Evolutionary conservation across 2,329 filamentous ascomycete genomes (phyloP), one percentile per base, ranked within the genome.

Genomic region (Aspergillus viridinutans): DNA sequence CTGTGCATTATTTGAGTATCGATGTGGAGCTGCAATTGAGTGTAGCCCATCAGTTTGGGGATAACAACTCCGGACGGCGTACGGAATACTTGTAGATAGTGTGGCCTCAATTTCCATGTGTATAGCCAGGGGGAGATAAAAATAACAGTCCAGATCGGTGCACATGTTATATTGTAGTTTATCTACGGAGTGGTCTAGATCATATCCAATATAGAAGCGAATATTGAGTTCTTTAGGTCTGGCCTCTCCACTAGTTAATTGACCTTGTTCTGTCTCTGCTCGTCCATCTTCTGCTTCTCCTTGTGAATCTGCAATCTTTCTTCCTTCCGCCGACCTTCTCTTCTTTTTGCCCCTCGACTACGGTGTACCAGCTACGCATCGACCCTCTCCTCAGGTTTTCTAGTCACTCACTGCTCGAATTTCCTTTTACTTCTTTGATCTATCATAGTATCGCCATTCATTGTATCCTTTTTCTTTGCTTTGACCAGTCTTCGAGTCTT

Each of bases 381-480:
- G n/a, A 14, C 21, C 23, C 12, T 47, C 20, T 47, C 21, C 21
- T 26, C 12, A 14, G 21, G 20, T 50, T 47, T 17, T 49, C 40
- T 42, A 38, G 48, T 51, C 51, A 40, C 17, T 21, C 42, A 49
- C 48, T 47, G 43, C 32, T 7, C 10, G 51, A 51, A 21, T 48
- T 28, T 47, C n/a, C 47, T 26, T 17, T 28, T 5, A 21, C 3
- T 32, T 49, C n/a, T 26, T 53, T 21, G 14, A 14, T 17, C 40
- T 28, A 20, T 29, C 40, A 43, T 43, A 43, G 8, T 3, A 20
- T 49, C 29, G 25, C 32, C 29, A 25, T 48, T 38, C 20, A 32
- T 51, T 47, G 21, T 55, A 21, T 50, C 43, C 32, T 47, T 50
- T 54, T 47, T 54, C 45, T 32, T 38, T 47, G 26, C 51, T 49